A percentile compares a stretch with the other conserved stretches of the same genome.
phyloP scores from a whole-genome alignment of 2,329 filamentous ascomycete species.

The Hymenoscyphus infarciens region DNA sequence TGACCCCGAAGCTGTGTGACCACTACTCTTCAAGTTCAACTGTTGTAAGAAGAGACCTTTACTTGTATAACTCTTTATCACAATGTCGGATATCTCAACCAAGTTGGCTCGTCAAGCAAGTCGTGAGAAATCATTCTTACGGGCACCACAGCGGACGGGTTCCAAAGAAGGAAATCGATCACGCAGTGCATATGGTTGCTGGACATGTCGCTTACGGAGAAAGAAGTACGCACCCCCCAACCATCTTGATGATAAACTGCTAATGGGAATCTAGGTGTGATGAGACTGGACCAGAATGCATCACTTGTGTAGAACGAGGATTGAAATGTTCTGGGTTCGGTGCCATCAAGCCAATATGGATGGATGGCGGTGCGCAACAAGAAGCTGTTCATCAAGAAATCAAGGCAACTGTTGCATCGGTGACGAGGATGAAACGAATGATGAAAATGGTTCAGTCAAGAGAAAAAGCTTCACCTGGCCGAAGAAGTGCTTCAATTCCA shows the following conservation, averaged over 20 bases:
- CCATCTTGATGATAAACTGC: background rate
- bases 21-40: background rate
- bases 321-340: constrained; percentile 12
- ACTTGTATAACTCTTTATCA: background rate
- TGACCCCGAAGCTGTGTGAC: constrained; percentile 8
- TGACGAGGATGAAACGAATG: constrained; percentile 15
- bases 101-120: constrained; percentile 5
- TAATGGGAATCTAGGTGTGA: constrained; percentile 10
- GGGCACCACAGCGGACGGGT: background rate
- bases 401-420: constrained; percentile 13
- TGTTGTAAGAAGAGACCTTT: background rate
- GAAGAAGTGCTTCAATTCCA: constrained; percentile 11
- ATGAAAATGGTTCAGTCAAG: constrained; percentile 13
- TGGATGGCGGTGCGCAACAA: constrained; percentile 16
- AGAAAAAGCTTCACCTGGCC: constrained; percentile 11
- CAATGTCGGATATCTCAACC: constrained; percentile 8
- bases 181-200: constrained; percentile 10
- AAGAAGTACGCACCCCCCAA: constrained; percentile 8
- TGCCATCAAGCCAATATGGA: constrained; percentile 14
- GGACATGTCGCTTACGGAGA: constrained; percentile 14
- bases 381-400: constrained; percentile 14
- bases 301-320: constrained; percentile 11
- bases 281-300: constrained; percentile 13
- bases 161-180: constrained; percentile 12
- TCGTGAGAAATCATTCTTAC: constrained; percentile 2